Evolutionary conservation across 306 rosid genomes (phyloP), one percentile per base, ranked within the genome.

Genomic region (Castanospermum australe): DNA sequence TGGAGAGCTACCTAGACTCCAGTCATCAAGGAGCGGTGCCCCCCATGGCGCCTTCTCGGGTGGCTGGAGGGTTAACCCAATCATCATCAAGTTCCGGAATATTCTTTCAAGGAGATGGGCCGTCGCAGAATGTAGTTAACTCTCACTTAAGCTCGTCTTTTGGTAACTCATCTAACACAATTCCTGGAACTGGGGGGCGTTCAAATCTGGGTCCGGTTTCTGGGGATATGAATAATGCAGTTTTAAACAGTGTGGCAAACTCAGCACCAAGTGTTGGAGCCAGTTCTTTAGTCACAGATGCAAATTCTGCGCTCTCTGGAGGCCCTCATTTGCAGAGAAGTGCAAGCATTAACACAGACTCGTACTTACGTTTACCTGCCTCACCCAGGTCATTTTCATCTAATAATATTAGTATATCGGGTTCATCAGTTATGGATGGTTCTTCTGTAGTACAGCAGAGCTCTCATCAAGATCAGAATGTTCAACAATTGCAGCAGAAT

Each of bases 251-350:
- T 86, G 96, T 92, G 80, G 96, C 89, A 54, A 91, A 95, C 83
- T 93, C 99, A 24, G 98, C 94, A 56, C 99, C 89, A 47, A 96
- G 98, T 81, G 96, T 92, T 54, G 99, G 98, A 72, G 98, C 97
- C 8, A 92, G 99, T 87, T 95, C 99, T 57, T 71, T 96, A 85
- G 99, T 93, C 87, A 96, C 99, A 36, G 99, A 96, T 91, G 99
- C 97, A 61, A 96, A 96, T 86, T 96, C 99, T 63, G 90, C 92
- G 5, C 87, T 96, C 57, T 93, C 99, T 17, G 99, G 97, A 54
- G 99, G 97, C 5, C 96, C 97, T 21, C 96, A 91, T 86, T 84
- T 95, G 86, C 99, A 92, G 86, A 90, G 99, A 92, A 95, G 99
- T 84, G 97, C 98, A 44, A 95, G 99, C 85, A 82, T 88, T 85